Evolutionary conservation across 345 rosid species (phyloP), one percentile per base, ranked within the genome.

Genomic region (Erysimum cheiranthoides): DNA sequence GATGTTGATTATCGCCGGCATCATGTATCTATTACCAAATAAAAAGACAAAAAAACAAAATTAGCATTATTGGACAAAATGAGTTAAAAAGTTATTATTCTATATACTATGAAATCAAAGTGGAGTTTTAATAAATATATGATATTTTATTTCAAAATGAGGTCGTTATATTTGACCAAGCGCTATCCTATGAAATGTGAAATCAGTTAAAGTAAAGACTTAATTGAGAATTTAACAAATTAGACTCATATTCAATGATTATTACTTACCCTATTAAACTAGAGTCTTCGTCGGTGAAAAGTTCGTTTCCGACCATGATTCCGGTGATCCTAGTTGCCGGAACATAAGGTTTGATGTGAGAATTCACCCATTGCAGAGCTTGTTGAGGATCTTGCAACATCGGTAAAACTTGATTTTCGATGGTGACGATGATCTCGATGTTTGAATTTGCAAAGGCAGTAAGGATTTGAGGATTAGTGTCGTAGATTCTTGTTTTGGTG

Each of bases 401-500:
- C 0, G 90, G 70, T 32, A 95, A 62, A 89, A 90, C 85, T 31
- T 86, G 78, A 71, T 95, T 95, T 65, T 89, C 97, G 3, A 95
- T 79, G 0, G 97, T 92, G 75, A 95, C 97, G 7, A 90, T 77
- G 6, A 95, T 78, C 66, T 95, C 97, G 10, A 92, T 70, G 40
- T 66, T 85, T 60, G 96, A 89, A 57, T 89, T 82, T 9, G 93
- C 91, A 69, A 95, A 92, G 65, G 97, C 77, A 4, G 83, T 77
- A 47, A 95, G 65, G 27, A 95, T 49, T 64, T 87, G 89, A 18
- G 97, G 97, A 61, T 89, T 92, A 4, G 97, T 90, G 79, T 95
- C 97, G 27, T 92, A 95, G 62, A 95, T 90, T 85, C 91, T 86
- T 27, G 91, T 82, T 79, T 89, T 92, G 6, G 85, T 88, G 45